These are phyloP conservation scores for Mortierella sp. DNA, from an alignment of 371 early-diverging fungal species.

Conservation along the genomic window DNA sequence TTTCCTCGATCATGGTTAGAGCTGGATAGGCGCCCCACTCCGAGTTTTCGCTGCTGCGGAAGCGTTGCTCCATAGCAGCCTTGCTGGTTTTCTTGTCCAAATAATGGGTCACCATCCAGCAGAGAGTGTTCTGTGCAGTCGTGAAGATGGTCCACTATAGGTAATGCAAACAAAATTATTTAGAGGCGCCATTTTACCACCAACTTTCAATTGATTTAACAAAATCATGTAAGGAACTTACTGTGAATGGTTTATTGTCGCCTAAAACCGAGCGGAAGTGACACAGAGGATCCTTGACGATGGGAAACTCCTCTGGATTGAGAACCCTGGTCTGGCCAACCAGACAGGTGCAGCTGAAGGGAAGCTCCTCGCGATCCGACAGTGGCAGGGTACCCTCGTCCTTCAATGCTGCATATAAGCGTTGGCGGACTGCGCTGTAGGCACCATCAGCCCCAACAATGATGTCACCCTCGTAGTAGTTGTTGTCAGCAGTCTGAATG, in stretches of 20 bases:
- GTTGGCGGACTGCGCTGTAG: conserved; percentile 11
- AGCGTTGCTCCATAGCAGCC: neutral
- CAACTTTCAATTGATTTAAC: no score
- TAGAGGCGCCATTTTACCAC: no score
- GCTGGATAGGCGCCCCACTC: no score
- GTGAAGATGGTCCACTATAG: no score
- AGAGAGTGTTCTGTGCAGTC: no score
- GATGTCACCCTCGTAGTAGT: conserved; percentile 1
- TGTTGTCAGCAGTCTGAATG: conserved; percentile 4
- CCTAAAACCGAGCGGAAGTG: neutral
- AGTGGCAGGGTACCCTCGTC: neutral
- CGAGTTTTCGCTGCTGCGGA: no score
- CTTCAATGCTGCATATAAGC: neutral
- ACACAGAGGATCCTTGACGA: neutral
- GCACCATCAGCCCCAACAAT: conserved; percentile 20
- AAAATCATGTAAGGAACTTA: no score
- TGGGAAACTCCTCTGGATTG: neutral
- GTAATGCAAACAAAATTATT: no score
- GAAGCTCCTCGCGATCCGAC: neutral
- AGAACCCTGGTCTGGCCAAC: conserved; percentile 7
- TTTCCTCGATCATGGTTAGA: no score
- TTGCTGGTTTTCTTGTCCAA: no score
- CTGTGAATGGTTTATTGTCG: conserved; percentile 3
- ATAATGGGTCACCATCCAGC: no score
- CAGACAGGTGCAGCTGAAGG: conserved; percentile 13